Percentiles rank a stretch among this genome's conserved stretches.
Evolutionary conservation across 1,139 yeast species (phyloP).

Genomic region (Taphrina flavorubra): DNA sequence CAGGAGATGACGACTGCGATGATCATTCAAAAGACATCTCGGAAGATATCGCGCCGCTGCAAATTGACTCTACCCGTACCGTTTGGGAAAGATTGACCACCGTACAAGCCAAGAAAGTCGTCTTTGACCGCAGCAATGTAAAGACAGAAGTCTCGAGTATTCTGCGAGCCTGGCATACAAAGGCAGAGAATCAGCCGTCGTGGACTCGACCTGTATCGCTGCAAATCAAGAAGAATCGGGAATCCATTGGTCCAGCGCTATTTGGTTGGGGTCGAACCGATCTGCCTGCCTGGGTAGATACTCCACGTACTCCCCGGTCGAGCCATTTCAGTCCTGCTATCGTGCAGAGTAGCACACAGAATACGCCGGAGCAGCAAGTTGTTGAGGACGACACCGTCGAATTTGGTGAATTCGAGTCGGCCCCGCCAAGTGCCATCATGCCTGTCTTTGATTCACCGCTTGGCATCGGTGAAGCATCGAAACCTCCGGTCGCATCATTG

Average conservation of each 20-base stretch:
- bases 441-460: background rate
- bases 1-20: background rate
- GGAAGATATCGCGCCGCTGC: background rate
- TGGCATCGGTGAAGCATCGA: background rate
- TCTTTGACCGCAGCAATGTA: slow-evolving; percentile 13
- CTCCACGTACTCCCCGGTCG: slow-evolving; percentile 7
- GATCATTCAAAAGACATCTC: background rate
- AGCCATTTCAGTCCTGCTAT: background rate
- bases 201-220: slow-evolving; percentile 25
- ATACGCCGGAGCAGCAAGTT: background rate
- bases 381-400: slow-evolving; percentile 7
- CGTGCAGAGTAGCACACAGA: background rate
- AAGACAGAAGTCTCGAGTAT: slow-evolving; percentile 5
- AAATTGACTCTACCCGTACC: slow-evolving; percentile 22
- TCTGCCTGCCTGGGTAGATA: slow-evolving; percentile 1
- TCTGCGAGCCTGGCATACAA: slow-evolving; percentile 16
- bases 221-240: slow-evolving; percentile 15
- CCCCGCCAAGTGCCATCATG: slow-evolving; percentile 9
- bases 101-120: background rate
- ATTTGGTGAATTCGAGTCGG: slow-evolving; percentile 23
- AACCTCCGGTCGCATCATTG: background rate
- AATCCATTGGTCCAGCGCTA: slow-evolving; percentile 30
- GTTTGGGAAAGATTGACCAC: slow-evolving; percentile 12
- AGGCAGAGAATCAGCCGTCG: slow-evolving; percentile 20
- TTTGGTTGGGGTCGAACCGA: slow-evolving; percentile 35